Evolutionary conservation across 345 rosid species (phyloP), one percentile per base, ranked within the genome.

Genomic region (Adansonia digitata): DNA sequence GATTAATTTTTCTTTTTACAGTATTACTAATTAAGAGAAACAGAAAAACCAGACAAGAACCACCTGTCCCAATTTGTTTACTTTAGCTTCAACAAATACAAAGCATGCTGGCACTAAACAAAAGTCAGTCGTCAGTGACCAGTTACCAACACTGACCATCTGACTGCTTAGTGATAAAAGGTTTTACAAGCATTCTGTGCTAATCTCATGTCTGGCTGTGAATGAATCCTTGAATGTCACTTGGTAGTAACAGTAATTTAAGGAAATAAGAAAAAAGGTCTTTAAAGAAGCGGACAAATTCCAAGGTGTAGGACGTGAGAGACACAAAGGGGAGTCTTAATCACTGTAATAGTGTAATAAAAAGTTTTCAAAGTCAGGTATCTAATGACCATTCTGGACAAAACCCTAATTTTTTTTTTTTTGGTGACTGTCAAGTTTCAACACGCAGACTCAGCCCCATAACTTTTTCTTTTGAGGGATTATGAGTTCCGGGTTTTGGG

Each of bases 201-300:
- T 14, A 45, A 67, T 24, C 20, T 63, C 69, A 15, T 52, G 3
- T 7, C 24, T 3, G 39, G 49, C n/a, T 13, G 14, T 12, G 34
- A 39, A 20, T n/a, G 59, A 63, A 45, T 12, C 10, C 18, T 10
- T 24, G 37, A 66, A 66, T n/a, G 71, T 18, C 48, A 42, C 49
- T 12, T 27, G 9, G 15, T 29, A 17, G 1, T 29, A 48, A 69
- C 39, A 29, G 59, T 69, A 69, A 48, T 48, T 17, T 29, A 52
- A 71, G 43, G 62, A 37, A 71, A 71, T 71, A 52, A 53, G 63
- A 71, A 53, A 52, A 52, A 6, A 49, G 35, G 74, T 52, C 48
- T 13, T 34, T 20, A 13, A 71, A 71, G 62, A 35, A 37, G 74
- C 62, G 63, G 63, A 53, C 74, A 71, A 39, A 63, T 24, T 37